phyloP scores from a whole-genome alignment of 805 yeast species.

The Yarrowia sp. region DNA sequence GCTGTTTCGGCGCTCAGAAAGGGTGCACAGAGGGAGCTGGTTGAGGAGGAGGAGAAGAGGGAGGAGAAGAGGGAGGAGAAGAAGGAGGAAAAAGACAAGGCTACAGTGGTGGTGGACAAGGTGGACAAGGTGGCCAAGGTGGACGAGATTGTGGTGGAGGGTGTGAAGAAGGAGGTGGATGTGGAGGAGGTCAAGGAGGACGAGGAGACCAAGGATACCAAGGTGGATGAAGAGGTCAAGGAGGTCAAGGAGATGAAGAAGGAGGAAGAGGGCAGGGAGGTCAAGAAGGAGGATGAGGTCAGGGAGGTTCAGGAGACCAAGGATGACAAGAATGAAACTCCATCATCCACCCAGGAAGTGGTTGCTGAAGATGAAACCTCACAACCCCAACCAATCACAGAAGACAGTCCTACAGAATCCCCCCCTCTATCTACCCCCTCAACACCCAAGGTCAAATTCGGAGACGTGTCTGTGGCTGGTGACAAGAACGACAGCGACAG shows the following conservation, averaged over 20 bases:
- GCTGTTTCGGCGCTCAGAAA: slow-evolving; percentile 29
- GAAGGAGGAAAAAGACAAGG: not conserved
- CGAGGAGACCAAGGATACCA: not conserved
- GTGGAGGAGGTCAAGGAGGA: not conserved
- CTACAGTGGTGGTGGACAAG: not conserved
- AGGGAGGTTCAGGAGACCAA: slow-evolving; percentile 3
- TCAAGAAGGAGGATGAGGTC: not conserved
- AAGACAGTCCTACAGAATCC: too few species aligned
- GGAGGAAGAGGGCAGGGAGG: not conserved
- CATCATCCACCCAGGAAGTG: not conserved
- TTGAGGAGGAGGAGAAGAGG: not conserved
- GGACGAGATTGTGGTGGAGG: not conserved
- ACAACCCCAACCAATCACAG: too few species aligned
- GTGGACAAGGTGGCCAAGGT: slow-evolving; percentile 12
- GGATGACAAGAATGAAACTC: not conserved
- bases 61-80: not conserved
- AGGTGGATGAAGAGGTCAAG: not conserved
- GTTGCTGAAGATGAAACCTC: too few species aligned
- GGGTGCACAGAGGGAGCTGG: not conserved
- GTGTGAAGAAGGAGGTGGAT: slow-evolving; percentile 3
- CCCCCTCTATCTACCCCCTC: slow-evolving; percentile 4
- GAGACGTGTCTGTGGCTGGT: not conserved
- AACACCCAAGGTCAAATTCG: slow-evolving; percentile 12
- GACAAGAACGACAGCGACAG: slow-evolving; percentile 16
- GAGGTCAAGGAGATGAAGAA: not conserved